Percentiles rank a stretch among this genome's conserved stretches.
Conservation (phyloP, 148 eudicot genomes). For the Salicornia ramosissima region DNA sequence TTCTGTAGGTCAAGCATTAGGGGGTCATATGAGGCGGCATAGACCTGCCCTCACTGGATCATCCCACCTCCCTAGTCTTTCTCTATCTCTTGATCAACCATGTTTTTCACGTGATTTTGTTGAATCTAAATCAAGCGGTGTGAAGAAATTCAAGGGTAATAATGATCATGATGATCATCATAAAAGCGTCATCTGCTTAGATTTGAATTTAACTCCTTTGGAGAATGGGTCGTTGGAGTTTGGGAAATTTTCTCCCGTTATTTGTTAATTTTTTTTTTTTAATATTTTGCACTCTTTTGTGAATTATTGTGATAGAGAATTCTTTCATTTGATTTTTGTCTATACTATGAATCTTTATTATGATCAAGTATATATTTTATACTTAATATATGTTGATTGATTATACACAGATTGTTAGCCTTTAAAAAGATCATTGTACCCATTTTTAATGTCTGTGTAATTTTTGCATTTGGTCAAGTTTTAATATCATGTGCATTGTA, state of each 20-base stretch:
- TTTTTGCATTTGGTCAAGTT: no score
- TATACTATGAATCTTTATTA: background rate
- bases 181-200: slow-evolving; percentile 35
- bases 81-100: slow-evolving; percentile 17
- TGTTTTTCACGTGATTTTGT: background rate
- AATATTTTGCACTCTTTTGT: background rate
- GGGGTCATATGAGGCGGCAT: slow-evolving; percentile 89
- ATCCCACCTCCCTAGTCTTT: background rate
- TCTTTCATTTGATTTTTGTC: background rate
- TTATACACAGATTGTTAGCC: no score
- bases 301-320: no score
- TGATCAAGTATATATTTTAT: no score
- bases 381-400: no score
- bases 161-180: background rate
- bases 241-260: slow-evolving; percentile 21
- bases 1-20: slow-evolving; percentile 71
- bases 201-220: slow-evolving; percentile 50
- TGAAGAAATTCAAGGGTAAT: slow-evolving; percentile 7
- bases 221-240: slow-evolving; percentile 39
- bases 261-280: slow-evolving; percentile 17
- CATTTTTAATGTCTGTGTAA: no score
- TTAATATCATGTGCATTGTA: no score
- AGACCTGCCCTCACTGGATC: slow-evolving; percentile 32
- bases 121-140: background rate
- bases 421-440: no score